phyloP scores from a whole-genome alignment of 2,329 filamentous ascomycete genomes.

The Trichoderma koningiopsis region DNA sequence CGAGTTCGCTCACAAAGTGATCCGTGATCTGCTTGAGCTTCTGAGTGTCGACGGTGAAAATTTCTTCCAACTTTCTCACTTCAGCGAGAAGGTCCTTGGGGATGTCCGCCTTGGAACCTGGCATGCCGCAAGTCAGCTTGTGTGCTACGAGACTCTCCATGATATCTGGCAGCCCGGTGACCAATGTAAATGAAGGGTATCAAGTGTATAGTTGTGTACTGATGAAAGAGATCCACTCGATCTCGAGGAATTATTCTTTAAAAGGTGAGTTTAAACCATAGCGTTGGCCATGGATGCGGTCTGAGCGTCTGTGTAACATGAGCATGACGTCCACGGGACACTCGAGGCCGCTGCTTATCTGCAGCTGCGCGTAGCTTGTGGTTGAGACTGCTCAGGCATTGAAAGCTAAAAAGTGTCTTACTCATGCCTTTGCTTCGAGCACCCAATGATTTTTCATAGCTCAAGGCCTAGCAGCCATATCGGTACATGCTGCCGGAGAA shows the following conservation, averaged over 20 bases:
- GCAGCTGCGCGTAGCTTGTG: neutral
- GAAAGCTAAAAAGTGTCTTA: neutral
- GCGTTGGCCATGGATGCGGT: neutral
- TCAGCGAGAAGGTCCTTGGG: constrained; percentile 79
- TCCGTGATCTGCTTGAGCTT: constrained; percentile 89
- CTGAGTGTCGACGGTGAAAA: constrained; percentile 74
- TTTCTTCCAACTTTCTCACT: constrained; percentile 80
- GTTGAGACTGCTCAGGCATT: neutral
- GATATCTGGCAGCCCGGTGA: neutral
- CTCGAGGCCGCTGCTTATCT: neutral
- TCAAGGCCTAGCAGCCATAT: neutral
- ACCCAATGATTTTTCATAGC: neutral
- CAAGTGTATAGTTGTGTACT: neutral
- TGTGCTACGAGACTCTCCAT: neutral
- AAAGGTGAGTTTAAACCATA: neutral
- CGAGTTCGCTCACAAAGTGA: constrained; percentile 86
- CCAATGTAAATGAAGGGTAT: neutral
- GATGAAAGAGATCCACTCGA: neutral
- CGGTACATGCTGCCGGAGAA: neutral
- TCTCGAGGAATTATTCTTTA: neutral
- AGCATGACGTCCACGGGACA: constrained; percentile 15
- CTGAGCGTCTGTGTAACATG: constrained; percentile 5
- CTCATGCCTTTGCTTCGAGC: neutral
- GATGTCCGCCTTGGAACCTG: constrained; percentile 89
- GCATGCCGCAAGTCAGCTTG: constrained; percentile 30